Conservation (phyloP, 2,329 filamentous ascomycete species). For the Chaetomiaceae sp. region DNA sequence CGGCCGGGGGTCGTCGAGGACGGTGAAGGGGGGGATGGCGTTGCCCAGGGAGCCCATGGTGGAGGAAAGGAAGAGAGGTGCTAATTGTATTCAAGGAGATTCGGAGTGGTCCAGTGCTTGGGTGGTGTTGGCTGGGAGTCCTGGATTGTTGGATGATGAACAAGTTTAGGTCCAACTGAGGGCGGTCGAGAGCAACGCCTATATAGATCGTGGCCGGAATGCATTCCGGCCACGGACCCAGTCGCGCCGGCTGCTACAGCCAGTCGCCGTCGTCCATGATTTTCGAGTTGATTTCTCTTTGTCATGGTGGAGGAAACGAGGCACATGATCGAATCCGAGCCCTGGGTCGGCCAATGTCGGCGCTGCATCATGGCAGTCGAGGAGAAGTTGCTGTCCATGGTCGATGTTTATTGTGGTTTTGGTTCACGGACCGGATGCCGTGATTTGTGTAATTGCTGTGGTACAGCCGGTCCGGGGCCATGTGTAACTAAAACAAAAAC, state of each 20-base stretch:
- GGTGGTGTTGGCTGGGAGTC: background rate
- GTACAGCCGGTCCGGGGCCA: no score
- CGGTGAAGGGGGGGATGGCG: constrained; percentile 43
- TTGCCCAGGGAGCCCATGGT: constrained; percentile 40
- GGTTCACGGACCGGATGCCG: no score
- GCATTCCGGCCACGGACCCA: constrained; percentile 32
- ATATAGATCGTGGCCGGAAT: constrained; percentile 48
- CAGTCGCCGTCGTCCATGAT: no score
- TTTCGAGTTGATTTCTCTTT: constrained; percentile 25
- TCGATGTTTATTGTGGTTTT: no score
- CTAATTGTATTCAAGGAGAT: no score
- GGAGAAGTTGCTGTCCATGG: no score
- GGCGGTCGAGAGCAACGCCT: constrained; percentile 31
- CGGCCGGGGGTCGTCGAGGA: constrained; percentile 59
- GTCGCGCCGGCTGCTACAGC: background rate
- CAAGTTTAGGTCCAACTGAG: no score
- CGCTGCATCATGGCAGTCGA: background rate
- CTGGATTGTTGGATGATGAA: no score
- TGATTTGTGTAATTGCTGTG: no score
- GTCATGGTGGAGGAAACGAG: constrained; percentile 16
- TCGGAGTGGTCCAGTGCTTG: background rate
- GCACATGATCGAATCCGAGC: constrained; percentile 1
- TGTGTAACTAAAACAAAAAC: no score
- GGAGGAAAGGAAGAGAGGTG: background rate
- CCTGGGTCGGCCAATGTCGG: background rate